A percentile compares a stretch with the other conserved stretches of the same genome.
These are phyloP conservation scores for Physcomitrellopsis africana DNA, from an alignment of 225 moss, liverwort and hornwort genomes.

Conservation along the genomic window DNA sequence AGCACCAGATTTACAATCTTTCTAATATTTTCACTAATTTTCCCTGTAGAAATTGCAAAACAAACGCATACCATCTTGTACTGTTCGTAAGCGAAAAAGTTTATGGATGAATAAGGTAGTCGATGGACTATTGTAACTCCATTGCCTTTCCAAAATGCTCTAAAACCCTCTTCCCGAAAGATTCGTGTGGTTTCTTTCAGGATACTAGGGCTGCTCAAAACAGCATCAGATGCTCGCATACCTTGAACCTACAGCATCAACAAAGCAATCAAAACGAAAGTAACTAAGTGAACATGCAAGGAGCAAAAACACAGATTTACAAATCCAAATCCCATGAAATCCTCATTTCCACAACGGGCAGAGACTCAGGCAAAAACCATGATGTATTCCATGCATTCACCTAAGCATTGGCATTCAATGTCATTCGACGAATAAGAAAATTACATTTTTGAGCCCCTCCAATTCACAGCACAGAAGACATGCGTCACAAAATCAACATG, in stretches of 20 bases:
- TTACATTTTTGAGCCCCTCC: background rate
- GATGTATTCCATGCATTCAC: slow-evolving; percentile 8
- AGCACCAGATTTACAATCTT: background rate
- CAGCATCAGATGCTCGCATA: slow-evolving; percentile 60
- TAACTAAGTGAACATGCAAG: slow-evolving; percentile 14
- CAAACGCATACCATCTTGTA: slow-evolving; percentile 70
- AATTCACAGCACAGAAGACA: background rate
- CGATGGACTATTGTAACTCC: slow-evolving; percentile 86
- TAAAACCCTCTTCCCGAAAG: slow-evolving; percentile 73
- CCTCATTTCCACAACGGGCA: background rate
- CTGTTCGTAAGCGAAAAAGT: slow-evolving; percentile 80
- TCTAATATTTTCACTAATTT: background rate
- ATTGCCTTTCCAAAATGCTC: slow-evolving; percentile 93
- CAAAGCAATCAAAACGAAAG: slow-evolving; percentile 6
- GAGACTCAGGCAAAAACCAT: background rate
- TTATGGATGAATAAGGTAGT: slow-evolving; percentile 86
- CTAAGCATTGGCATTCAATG: background rate
- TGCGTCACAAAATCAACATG: too few species aligned
- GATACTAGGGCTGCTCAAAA: slow-evolving; percentile 69
- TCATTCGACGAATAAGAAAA: background rate
- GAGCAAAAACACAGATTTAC: background rate
- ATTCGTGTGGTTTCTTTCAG: slow-evolving; percentile 72
- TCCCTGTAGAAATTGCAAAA: background rate
- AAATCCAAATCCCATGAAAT: background rate
- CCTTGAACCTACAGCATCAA: slow-evolving; percentile 69